A percentile compares a stretch with the other conserved stretches of the same genome.
Evolutionary conservation across 331 rosid species (phyloP).

Genomic region (Prunus yedoensis): DNA sequence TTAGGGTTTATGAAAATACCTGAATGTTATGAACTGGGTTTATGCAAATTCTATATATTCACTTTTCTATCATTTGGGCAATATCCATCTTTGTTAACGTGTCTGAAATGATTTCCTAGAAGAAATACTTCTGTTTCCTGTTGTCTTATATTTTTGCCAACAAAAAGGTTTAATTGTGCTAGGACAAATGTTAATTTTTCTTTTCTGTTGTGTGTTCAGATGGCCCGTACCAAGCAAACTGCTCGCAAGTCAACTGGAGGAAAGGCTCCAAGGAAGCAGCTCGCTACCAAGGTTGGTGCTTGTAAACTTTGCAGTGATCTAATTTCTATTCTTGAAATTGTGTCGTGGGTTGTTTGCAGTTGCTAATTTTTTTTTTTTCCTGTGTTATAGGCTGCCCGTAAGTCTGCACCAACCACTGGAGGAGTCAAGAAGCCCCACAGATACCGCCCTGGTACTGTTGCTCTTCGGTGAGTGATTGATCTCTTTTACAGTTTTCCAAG

Average conservation of each 20-base stretch:
- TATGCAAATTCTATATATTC: neutral
- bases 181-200: neutral
- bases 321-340: accelerated
- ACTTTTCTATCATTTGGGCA: too few relatives aligned
- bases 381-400: constrained; percentile 75
- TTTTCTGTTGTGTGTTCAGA: constrained; percentile 20
- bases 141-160: neutral
- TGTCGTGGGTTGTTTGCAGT: neutral
- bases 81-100: too few relatives aligned
- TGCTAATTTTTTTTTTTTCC: neutral
- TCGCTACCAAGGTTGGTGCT: constrained; percentile 76
- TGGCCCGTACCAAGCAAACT: constrained; percentile 99
- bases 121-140: too few relatives aligned
- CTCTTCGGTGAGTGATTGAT: constrained; percentile 63
- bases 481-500: neutral
- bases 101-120: too few relatives aligned
- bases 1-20: neutral
- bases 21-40: neutral
- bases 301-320: neutral
- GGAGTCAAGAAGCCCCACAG: constrained; percentile 98
- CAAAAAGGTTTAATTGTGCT: neutral
- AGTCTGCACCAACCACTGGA: constrained; percentile 97
- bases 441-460: constrained; percentile 97
- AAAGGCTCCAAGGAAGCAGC: constrained; percentile 97
- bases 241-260: constrained; percentile 97